Conservation (phyloP, 2,329 filamentous ascomycete species). For the Ophiostoma sp. region DNA sequence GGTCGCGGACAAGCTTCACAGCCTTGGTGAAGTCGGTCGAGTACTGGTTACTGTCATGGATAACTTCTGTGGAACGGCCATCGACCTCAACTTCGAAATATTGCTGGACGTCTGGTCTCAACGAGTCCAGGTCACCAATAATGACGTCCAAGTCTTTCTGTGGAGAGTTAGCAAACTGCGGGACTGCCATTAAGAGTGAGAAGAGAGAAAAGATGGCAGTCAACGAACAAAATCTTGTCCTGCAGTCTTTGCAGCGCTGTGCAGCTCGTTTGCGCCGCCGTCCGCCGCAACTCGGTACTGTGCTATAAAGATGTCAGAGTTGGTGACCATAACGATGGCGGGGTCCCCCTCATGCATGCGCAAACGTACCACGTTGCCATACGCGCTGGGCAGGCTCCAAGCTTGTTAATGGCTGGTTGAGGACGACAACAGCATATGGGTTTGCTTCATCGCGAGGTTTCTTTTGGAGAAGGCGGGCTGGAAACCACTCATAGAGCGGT, state of each 20-base stretch:
- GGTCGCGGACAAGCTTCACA: slow-evolving; percentile 56
- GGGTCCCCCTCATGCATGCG: background rate
- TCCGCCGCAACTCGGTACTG: slow-evolving; percentile 71
- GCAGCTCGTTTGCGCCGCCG: slow-evolving; percentile 81
- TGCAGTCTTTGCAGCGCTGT: slow-evolving; percentile 39
- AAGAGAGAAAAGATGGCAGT: background rate
- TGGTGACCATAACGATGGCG: background rate
- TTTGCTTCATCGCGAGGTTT: background rate
- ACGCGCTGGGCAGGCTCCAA: slow-evolving; percentile 50
- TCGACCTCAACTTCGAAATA: slow-evolving; percentile 59
- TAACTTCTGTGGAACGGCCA: slow-evolving; percentile 55
- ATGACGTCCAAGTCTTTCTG: slow-evolving; percentile 62
- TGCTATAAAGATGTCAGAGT: slow-evolving; percentile 12
- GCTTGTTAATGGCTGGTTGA: slow-evolving; percentile 53
- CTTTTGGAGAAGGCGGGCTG: slow-evolving; percentile 30
- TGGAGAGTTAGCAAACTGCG: background rate
- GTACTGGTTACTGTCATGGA: slow-evolving; percentile 76
- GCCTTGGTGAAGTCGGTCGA: slow-evolving; percentile 91
- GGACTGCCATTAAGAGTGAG: slow-evolving; percentile 38
- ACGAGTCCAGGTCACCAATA: slow-evolving; percentile 88
- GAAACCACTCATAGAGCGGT: slow-evolving; percentile 32
- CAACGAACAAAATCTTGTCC: slow-evolving; percentile 41
- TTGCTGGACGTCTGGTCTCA: slow-evolving; percentile 60
- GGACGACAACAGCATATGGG: slow-evolving; percentile 48
- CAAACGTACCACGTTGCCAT: slow-evolving; percentile 48